Base-by-base conservation (phyloP, 305 asterid species). In the Withania somnifera region DNA sequence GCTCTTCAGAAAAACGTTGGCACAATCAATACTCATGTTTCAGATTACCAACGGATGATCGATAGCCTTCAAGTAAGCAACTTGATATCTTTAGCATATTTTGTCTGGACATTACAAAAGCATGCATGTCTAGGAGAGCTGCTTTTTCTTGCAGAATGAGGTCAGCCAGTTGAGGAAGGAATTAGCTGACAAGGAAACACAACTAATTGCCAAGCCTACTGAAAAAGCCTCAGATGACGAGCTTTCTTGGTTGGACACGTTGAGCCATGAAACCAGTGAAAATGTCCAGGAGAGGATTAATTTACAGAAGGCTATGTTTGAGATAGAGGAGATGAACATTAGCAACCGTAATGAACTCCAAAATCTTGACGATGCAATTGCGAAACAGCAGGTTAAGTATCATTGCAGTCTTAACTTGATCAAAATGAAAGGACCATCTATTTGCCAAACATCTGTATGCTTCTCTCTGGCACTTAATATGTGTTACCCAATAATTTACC, bases 231-330 rank as follows among this genome's bases (percentile, higher is more conserved):
- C 81, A n/a, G 93, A 91, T 87, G 97, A 88, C 80, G 98, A 95
- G 86, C 81, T 92, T 78, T 92, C 97, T 68, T 87, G 89, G 92
- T 81, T 95, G 87, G 91, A 95, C 78, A 61, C 85, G 20, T 83
- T 93, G 92, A 95, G 99, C 89, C 95, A 90, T 87, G 99, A 95
- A 90, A 93, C 94, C 63, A 90, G 93, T 90, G 99, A 95, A 91
- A 95, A 95, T 86, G 98, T 95, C 87, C 96, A 91, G 88, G 99
- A 95, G 86, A 89, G 99, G 89, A 93, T 95, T 87, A 95, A 95
- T 82, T 88, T 95, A 82, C 99, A 94, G 84, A 95, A 95, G 93
- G 97, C 99, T 81, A 83, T 94, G 77, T 90, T 92, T 81, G 99
- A 95, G 84, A 86, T 95, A 67, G 99, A 95, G 89, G 99, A 95